phyloP scores from a whole-genome alignment of 176 grass and related monocot genomes.

The Puccinellia tenuiflora region DNA sequence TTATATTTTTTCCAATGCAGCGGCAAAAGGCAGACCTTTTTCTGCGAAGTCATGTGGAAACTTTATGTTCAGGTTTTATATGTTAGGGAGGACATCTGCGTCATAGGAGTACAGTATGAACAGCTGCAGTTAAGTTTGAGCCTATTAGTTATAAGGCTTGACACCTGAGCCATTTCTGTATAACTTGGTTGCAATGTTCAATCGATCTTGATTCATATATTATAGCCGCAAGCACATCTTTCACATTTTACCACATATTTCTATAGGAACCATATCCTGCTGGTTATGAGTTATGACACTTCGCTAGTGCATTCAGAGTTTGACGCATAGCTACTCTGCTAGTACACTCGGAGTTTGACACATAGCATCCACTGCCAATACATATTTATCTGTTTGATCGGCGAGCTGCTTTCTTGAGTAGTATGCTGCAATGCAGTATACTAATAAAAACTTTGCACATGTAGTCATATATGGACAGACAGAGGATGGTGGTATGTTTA shows the following conservation, averaged over 20 bases:
- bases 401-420: neutral
- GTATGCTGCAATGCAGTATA: neutral
- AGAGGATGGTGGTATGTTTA: slow-evolving; percentile 14
- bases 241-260: neutral
- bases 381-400: neutral
- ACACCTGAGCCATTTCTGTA: neutral
- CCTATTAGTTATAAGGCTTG: neutral
- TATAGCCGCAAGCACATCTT: neutral
- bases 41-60: neutral
- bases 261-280: neutral
- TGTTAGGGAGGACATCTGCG: neutral
- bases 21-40: neutral
- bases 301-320: neutral
- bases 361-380: neutral
- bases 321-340: neutral
- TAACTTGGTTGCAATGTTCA: neutral
- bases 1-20: neutral
- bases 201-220: neutral
- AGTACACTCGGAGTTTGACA: neutral
- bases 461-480: neutral
- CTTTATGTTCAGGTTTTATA: neutral
- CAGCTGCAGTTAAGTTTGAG: neutral
- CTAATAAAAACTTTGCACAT: neutral
- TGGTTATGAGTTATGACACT: neutral
- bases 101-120: neutral